A percentile compares a stretch with the other conserved stretches of the same genome.
Conservation (phyloP, 331 rosid species). For the Pyrus hybrid region DNA sequence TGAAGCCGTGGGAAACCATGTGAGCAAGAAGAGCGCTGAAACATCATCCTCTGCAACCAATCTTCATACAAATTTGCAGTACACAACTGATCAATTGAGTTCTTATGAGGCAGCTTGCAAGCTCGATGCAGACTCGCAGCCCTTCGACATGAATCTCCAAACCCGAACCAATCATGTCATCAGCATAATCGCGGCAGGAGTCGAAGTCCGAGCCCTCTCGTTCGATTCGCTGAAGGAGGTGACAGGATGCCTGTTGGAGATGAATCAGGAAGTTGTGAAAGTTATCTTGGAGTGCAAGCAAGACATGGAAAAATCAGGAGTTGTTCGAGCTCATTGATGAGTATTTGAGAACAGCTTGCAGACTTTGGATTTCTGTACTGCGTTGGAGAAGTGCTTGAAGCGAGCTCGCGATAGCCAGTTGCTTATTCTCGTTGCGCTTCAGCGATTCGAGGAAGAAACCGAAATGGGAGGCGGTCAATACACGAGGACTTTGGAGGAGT, state of each 20-base stretch:
- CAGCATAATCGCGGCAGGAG: slow-evolving; percentile 65
- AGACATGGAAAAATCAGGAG: slow-evolving; percentile 87
- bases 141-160: slow-evolving; percentile 60
- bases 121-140: slow-evolving; percentile 54
- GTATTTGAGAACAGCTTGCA: slow-evolving; percentile 81
- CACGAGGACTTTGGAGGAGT: slow-evolving; percentile 45
- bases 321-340: slow-evolving; percentile 82
- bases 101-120: slow-evolving; percentile 72
- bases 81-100: slow-evolving; percentile 50
- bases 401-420: slow-evolving; percentile 68
- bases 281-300: slow-evolving; percentile 87
- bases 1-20: slow-evolving; percentile 63
- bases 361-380: slow-evolving; percentile 82
- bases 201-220: slow-evolving; percentile 76
- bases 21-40: slow-evolving; percentile 64
- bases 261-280: slow-evolving; percentile 91
- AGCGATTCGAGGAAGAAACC: slow-evolving; percentile 64
- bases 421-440: slow-evolving; percentile 71
- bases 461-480: slow-evolving; percentile 28
- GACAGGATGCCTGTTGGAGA: slow-evolving; percentile 77
- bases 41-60: slow-evolving; percentile 35
- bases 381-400: slow-evolving; percentile 73
- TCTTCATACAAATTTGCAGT: slow-evolving; percentile 31
- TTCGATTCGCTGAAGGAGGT: slow-evolving; percentile 71
- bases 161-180: slow-evolving; percentile 69